A percentile compares a stretch with the other conserved stretches of the same genome.
Conservation (phyloP, 2,329 filamentous ascomycete genomes). For the Exserohilum turcica region DNA sequence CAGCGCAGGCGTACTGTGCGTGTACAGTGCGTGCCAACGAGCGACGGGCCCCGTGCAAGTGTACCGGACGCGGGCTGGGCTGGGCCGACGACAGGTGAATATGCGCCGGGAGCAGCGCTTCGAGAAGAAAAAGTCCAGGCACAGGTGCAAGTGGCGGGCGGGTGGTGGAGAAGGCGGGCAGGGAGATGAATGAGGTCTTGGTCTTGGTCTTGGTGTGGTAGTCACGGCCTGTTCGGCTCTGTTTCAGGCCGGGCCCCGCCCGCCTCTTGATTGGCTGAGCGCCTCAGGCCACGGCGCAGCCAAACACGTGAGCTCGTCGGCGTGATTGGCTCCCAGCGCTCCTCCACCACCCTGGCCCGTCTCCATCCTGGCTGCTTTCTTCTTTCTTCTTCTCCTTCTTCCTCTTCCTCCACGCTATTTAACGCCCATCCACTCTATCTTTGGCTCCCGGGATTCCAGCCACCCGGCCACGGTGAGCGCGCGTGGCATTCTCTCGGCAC, state of each 20-base stretch:
- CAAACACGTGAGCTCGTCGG: neutral
- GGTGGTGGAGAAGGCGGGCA: conserved; percentile 18
- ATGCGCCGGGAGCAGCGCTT: conserved; percentile 37
- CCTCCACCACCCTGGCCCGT: no score
- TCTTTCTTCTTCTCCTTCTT: conserved; percentile 2
- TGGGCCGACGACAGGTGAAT: conserved; percentile 41
- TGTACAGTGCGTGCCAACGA: conserved; percentile 23
- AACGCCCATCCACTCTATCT: conserved; percentile 33
- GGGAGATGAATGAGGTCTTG: no score
- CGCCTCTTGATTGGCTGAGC: conserved; percentile 28
- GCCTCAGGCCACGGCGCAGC: conserved; percentile 12
- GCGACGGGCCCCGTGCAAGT: conserved; percentile 18
- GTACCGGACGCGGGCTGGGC: conserved; percentile 28
- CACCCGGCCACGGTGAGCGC: conserved; percentile 13
- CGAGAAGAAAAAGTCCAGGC: conserved; percentile 23
- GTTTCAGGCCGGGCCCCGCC: conserved; percentile 27
- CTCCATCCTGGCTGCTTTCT: conserved; percentile 8
- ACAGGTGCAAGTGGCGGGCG: conserved; percentile 14
- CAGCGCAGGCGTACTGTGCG: no score
- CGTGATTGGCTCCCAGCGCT: conserved; percentile 37
- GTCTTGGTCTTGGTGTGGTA: neutral
- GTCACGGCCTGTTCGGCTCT: conserved; percentile 7
- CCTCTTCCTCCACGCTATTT: conserved; percentile 16
- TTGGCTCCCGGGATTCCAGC: conserved; percentile 20
- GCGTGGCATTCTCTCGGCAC: conserved; percentile 3